Base-by-base conservation (phyloP, 148 eudicot species). In the Vaccinium myrtillus region DNA sequence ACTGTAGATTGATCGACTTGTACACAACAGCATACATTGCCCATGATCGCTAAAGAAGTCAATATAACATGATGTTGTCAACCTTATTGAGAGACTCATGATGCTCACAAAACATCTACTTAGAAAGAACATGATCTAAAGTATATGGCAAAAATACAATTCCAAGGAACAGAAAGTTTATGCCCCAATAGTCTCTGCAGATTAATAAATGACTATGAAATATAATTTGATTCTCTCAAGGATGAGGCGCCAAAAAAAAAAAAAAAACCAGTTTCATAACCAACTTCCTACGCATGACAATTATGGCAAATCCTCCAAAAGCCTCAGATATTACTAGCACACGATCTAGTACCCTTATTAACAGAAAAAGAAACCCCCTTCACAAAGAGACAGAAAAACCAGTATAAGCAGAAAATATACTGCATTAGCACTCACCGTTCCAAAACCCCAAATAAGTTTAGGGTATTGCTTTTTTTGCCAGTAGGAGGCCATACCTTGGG, bases 1-100 rank as follows among this genome's bases (percentile, higher is more conserved):
- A 90, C 90, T 14, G 84, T 90, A 49, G 92, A 90, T 75, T 90
- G 89, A 16, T 85, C 90, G 3, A 88, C 90, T 87, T 90, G 87
- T 46, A 88, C 81, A 15, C 92, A 90, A 51, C 92, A 77, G 13
- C 85, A 50, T 9, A 85, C 2, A 81, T 85, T 83, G 14, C 92
- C 92, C 92, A 90, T 88, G 19, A 73, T 69, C 54, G 82, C 75
- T 85, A 14, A 36, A 85, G 21, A 84, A 74, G 81, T 83, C 61
- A 48, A 48, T 77, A 43, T 50, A 61, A 77, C 48, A 84, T 21
- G 27, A 79, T 32, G 4, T 79, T 56, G 79, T 77, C 46, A 77
- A 16, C 1, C 1, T 1, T 49, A 8, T n/a, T 36, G 2, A 78
- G 11, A n/a, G 9, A 61, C 12, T n/a, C 27, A 1, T 61, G 69